phyloP scores from a whole-genome alignment of 257 asterid species.

The Buddleja alternifolia region DNA sequence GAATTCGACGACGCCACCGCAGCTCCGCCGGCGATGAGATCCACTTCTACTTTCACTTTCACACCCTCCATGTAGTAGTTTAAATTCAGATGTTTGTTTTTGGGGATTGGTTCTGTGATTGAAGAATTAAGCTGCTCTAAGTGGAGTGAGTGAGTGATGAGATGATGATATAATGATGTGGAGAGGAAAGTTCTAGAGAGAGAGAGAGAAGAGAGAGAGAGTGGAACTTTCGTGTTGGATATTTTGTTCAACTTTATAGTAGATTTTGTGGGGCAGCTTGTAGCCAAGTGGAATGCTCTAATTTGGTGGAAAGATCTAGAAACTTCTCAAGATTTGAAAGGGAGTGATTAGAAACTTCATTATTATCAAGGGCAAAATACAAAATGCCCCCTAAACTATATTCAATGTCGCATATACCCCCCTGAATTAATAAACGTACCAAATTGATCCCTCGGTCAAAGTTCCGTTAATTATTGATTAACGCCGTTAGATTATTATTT shows the following conservation, averaged over 20 bases:
- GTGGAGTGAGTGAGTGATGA: conserved; percentile 27
- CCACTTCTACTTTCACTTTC: conserved; percentile 56
- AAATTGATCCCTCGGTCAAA: no score
- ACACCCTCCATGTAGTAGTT: conserved; percentile 33
- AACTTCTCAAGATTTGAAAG: conserved; percentile 29
- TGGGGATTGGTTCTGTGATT: no score
- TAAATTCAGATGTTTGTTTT: no score
- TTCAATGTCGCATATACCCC: no score
- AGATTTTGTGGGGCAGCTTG: conserved; percentile 11
- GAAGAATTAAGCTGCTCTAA: background rate
- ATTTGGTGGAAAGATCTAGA: conserved; percentile 23
- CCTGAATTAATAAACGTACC: no score
- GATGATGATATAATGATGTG: conserved; percentile 15
- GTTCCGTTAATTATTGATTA: no score
- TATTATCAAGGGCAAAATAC: conserved; percentile 7
- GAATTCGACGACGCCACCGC: conserved; percentile 39
- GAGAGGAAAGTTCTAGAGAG: conserved; percentile 42
- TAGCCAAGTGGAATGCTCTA: background rate
- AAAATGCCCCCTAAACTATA: no score
- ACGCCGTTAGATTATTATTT: no score
- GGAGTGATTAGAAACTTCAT: conserved; percentile 15
- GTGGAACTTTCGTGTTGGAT: background rate
- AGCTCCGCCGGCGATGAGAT: conserved; percentile 1
- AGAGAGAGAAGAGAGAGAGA: conserved; percentile 2
- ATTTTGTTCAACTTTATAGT: background rate